These are phyloP conservation scores for Nemania sp. DNA, from an alignment of 2,329 filamentous ascomycete genomes.

Conservation along the genomic window DNA sequence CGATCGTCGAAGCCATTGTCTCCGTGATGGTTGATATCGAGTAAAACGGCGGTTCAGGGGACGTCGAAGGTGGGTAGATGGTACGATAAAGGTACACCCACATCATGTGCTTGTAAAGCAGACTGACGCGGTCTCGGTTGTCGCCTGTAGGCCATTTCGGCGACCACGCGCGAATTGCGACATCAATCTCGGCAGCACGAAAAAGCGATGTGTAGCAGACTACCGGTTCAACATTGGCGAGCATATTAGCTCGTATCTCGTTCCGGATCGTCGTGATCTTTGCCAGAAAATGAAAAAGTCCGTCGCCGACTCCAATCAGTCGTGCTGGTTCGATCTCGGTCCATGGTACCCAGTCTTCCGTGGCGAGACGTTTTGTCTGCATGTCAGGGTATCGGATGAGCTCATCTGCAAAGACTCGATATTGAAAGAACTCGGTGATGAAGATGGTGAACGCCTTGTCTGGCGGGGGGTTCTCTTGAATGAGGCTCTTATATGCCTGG, in stretches of 20 bases:
- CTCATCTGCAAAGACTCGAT: conserved; percentile 72
- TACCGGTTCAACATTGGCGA: conserved; percentile 63
- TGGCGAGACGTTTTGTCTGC: conserved; percentile 45
- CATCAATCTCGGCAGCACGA: conserved; percentile 75
- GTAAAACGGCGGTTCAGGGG: conserved; percentile 28
- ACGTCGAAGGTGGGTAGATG: conserved; percentile 57
- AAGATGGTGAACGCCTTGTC: conserved; percentile 68
- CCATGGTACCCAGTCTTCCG: conserved; percentile 50
- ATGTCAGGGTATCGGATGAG: conserved; percentile 56
- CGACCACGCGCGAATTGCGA: conserved; percentile 73
- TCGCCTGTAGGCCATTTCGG: conserved; percentile 65
- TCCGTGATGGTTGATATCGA: conserved; percentile 24
- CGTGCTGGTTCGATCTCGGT: conserved; percentile 53
- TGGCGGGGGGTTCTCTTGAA: conserved; percentile 63
- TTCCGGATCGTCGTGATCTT: conserved; percentile 80
- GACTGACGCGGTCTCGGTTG: conserved; percentile 58
- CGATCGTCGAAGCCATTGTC: conserved; percentile 40
- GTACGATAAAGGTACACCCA: conserved; percentile 68
- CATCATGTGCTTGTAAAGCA: conserved; percentile 68
- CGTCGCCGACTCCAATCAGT: conserved; percentile 82
- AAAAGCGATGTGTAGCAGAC: conserved; percentile 76
- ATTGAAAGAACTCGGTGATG: conserved; percentile 81
- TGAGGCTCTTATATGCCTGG: conserved; percentile 72
- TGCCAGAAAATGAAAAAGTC: conserved; percentile 77
- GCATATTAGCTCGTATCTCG: conserved; percentile 70